These are phyloP conservation scores for Flaveria floridana DNA, from an alignment of 140 eudicot genomes.

Conservation along the genomic window DNA sequence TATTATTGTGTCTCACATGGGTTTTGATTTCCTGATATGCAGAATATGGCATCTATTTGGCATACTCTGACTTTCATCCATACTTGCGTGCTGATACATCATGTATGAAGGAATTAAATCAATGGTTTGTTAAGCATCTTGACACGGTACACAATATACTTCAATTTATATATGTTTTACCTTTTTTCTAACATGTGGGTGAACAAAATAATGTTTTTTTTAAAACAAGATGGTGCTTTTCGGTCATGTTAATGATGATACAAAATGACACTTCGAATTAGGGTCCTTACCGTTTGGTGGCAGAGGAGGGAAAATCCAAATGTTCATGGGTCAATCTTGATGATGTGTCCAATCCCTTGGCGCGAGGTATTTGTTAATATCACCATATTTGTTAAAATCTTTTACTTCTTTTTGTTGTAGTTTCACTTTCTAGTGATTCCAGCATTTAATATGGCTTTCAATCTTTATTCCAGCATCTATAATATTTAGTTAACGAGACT, in stretches of 20 bases:
- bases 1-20: slow-evolving; percentile 6
- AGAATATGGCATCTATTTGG: slow-evolving; percentile 80
- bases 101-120: slow-evolving; percentile 78
- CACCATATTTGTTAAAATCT: neutral
- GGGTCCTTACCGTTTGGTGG: slow-evolving; percentile 95
- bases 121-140: slow-evolving; percentile 77
- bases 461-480: neutral
- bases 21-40: slow-evolving; percentile 38
- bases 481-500: neutral
- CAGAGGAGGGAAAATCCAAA: slow-evolving; percentile 93
- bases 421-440: neutral
- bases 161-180: slow-evolving; percentile 4
- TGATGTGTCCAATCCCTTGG: slow-evolving; percentile 74
- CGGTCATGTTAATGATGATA: slow-evolving; percentile 24
- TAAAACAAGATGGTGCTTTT: slow-evolving; percentile 11
- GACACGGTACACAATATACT: slow-evolving; percentile 59
- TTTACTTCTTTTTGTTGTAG: slow-evolving; percentile 3
- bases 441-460: neutral
- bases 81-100: slow-evolving; percentile 73
- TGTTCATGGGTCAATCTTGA: slow-evolving; percentile 90
- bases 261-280: slow-evolving; percentile 28
- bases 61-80: slow-evolving; percentile 84
- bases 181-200: neutral
- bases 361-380: slow-evolving; percentile 52
- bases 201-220: neutral